These are phyloP conservation scores for Poterioochromonas sp. DNA, from an alignment of 352 stramenopile genomes.

Conservation along the genomic window DNA sequence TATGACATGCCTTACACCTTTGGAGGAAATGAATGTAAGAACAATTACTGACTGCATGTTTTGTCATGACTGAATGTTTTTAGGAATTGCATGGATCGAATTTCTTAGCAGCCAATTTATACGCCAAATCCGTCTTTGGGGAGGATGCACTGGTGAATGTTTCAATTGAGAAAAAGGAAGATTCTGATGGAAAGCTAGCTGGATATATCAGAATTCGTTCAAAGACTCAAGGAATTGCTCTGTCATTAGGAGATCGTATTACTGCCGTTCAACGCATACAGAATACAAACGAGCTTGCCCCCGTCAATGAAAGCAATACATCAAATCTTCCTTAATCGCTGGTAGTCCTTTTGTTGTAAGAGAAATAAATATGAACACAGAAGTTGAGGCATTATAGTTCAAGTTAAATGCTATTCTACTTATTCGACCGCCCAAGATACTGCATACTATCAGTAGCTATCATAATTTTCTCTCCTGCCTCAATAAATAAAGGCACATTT, in stretches of 20 bases:
- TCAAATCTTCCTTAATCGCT: too few relatives aligned
- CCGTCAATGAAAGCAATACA: too few relatives aligned
- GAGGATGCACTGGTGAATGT: slow-evolving; percentile 99
- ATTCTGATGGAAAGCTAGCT: slow-evolving; percentile 82
- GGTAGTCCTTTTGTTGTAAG: too few relatives aligned
- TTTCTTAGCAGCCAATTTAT: slow-evolving; percentile 67
- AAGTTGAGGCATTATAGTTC: too few relatives aligned
- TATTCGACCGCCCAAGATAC: slow-evolving; percentile 1
- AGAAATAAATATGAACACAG: too few relatives aligned
- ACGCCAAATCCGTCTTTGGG: slow-evolving; percentile 72
- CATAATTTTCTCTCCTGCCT: slow-evolving; percentile 58
- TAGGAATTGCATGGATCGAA: background rate
- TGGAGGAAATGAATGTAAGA: slow-evolving; percentile 53
- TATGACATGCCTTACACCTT: slow-evolving; percentile 97
- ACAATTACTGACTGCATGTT: slow-evolving; percentile 38
- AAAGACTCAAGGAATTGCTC: slow-evolving; percentile 99
- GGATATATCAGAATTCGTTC: slow-evolving; percentile 98
- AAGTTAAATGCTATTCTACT: too few relatives aligned
- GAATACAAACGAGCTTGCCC: too few relatives aligned
- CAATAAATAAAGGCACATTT: slow-evolving; percentile 61
- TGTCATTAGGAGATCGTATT: slow-evolving; percentile 96
- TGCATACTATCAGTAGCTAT: slow-evolving; percentile 39
- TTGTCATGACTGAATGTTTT: background rate
- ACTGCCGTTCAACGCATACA: slow-evolving; percentile 87
- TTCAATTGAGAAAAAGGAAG: slow-evolving; percentile 96